phyloP scores from a whole-genome alignment of 805 yeast species.

The Suhomyces sp. region DNA sequence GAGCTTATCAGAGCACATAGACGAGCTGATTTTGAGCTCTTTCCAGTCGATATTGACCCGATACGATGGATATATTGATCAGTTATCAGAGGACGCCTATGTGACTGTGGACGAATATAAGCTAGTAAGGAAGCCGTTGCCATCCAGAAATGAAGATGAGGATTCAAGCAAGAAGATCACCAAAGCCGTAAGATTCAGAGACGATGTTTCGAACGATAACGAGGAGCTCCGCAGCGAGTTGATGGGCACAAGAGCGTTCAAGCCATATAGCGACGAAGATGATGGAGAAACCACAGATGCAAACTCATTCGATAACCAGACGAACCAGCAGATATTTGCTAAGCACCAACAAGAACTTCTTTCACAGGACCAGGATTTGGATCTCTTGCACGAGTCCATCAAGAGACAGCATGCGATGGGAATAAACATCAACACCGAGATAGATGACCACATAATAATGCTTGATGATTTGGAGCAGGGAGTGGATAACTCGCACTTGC shows the following conservation, averaged over 20 bases:
- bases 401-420: conserved; percentile 41
- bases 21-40: conserved; percentile 1
- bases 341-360: conserved; percentile 40
- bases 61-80: conserved; percentile 17
- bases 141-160: conserved; percentile 6
- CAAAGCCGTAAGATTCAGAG: conserved; percentile 40
- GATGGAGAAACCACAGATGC: conserved; percentile 9
- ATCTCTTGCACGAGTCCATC: conserved; percentile 31
- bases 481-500: conserved; percentile 31
- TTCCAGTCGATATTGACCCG: conserved; percentile 11
- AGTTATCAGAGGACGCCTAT: conserved; percentile 23
- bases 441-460: conserved; percentile 41
- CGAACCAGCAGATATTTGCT: conserved; percentile 41
- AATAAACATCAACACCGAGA: conserved; percentile 32
- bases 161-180: conserved; percentile 3
- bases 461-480: conserved; percentile 42
- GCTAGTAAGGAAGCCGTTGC: conserved; percentile 11
- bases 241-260: conserved; percentile 34
- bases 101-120: conserved; percentile 31
- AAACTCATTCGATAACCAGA: conserved; percentile 23
- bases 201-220: conserved; percentile 15
- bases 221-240: conserved; percentile 25
- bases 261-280: conserved; percentile 36
- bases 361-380: conserved; percentile 37
- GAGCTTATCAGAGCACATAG: background rate